Evolutionary conservation across 805 yeast genomes (phyloP).

Genomic region (Suhomyces pyralidae): DNA sequence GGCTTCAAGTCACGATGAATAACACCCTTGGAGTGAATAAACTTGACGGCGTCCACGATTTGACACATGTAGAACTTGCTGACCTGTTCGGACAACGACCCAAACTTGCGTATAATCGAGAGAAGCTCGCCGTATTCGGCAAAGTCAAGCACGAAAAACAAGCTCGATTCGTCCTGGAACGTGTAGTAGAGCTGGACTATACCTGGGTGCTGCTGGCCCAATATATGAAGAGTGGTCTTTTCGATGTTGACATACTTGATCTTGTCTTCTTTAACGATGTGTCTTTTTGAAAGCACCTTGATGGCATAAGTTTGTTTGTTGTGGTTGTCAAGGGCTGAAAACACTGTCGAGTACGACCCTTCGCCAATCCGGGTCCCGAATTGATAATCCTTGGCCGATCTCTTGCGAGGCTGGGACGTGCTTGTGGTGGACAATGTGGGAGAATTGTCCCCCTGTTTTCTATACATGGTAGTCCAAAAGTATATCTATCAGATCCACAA

Average conservation of each 20-base stretch:
- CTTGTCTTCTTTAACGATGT: slow-evolving; percentile 90
- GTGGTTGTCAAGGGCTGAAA: slow-evolving; percentile 75
- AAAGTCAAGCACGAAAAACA: slow-evolving; percentile 89
- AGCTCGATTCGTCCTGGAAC: slow-evolving; percentile 84
- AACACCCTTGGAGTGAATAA: slow-evolving; percentile 85
- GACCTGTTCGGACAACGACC: slow-evolving; percentile 72
- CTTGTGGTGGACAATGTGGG: slow-evolving; percentile 1
- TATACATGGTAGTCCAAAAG: neutral
- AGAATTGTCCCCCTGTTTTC: neutral
- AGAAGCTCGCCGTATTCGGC: slow-evolving; percentile 95
- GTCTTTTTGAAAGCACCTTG: slow-evolving; percentile 86
- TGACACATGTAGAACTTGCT: slow-evolving; percentile 81
- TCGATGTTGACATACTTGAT: slow-evolving; percentile 95
- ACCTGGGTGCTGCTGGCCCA: slow-evolving; percentile 90
- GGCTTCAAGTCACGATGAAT: slow-evolving; percentile 95
- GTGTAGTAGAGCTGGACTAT: slow-evolving; percentile 89
- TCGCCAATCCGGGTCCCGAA: slow-evolving; percentile 89
- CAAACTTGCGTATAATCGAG: slow-evolving; percentile 70
- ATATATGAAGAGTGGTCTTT: slow-evolving; percentile 78
- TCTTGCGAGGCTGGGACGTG: slow-evolving; percentile 19
- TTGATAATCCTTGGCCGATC: slow-evolving; percentile 78
- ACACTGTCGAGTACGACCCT: slow-evolving; percentile 94
- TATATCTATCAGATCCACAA: neutral
- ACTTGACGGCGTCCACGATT: slow-evolving; percentile 84
- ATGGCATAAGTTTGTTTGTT: slow-evolving; percentile 81